These are phyloP conservation scores for Cryptococcus floricola DNA, from an alignment of 1,284 basidiomycete genomes.

Conservation along the genomic window DNA sequence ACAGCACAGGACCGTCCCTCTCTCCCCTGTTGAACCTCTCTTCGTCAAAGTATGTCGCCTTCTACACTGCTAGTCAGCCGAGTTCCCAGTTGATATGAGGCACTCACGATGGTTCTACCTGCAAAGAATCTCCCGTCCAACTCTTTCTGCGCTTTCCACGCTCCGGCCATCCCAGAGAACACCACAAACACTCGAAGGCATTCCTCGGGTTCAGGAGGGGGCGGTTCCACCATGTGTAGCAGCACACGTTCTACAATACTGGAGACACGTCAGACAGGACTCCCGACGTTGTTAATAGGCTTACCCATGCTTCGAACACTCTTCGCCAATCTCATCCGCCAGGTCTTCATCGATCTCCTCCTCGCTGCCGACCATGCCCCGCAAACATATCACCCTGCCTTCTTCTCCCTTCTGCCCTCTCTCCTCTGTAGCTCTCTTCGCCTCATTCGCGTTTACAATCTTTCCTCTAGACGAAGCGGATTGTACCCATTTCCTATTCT, in stretches of 20 bases:
- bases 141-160: slow-evolving; percentile 88
- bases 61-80: slow-evolving; percentile 14
- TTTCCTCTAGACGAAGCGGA: slow-evolving; percentile 61
- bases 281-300: slow-evolving; percentile 35
- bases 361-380: slow-evolving; percentile 76
- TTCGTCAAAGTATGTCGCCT: slow-evolving; percentile 79
- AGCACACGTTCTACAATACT: slow-evolving; percentile 85
- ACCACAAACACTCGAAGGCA: slow-evolving; percentile 78
- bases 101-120: slow-evolving; percentile 64
- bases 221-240: slow-evolving; percentile 69
- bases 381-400: slow-evolving; percentile 78
- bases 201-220: slow-evolving; percentile 59
- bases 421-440: slow-evolving; percentile 67
- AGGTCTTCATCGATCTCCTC: slow-evolving; percentile 82
- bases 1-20: slow-evolving; percentile 33
- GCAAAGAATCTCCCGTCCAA: slow-evolving; percentile 88
- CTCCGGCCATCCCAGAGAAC: slow-evolving; percentile 82
- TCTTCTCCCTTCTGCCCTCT: slow-evolving; percentile 76
- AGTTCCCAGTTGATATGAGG: neutral
- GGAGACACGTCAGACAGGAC: slow-evolving; percentile 44
- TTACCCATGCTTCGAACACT: slow-evolving; percentile 54
- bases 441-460: slow-evolving; percentile 82
- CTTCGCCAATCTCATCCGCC: slow-evolving; percentile 75
- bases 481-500: slow-evolving; percentile 38
- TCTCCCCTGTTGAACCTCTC: slow-evolving; percentile 51